phyloP scores from a whole-genome alignment of 768 basidiomycete genomes.

The Zangia roseola region DNA sequence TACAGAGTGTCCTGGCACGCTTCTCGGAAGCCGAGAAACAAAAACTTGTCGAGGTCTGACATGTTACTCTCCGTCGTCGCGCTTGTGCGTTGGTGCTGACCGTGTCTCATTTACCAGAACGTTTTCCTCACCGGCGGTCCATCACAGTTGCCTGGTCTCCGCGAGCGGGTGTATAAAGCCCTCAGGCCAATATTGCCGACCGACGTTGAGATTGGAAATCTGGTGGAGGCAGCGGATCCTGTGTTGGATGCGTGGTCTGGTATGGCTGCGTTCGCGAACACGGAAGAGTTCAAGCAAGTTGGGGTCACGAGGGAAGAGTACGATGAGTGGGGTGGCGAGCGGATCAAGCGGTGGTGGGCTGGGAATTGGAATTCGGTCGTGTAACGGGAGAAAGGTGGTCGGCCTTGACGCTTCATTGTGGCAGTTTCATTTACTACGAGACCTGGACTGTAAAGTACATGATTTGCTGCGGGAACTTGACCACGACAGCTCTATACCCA shows the following conservation, averaged over 20 bases:
- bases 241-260: conserved; percentile 85
- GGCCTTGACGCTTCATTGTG: too few species aligned
- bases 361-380: conserved; percentile 71
- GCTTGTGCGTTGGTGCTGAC: neutral
- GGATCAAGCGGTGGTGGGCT: conserved; percentile 88
- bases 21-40: conserved; percentile 68
- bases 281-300: conserved; percentile 51
- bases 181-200: conserved; percentile 87
- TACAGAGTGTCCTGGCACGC: conserved; percentile 76
- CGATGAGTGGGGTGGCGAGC: conserved; percentile 85
- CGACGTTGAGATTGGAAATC: conserved; percentile 61
- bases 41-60: conserved; percentile 70
- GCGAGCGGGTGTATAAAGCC: conserved; percentile 62
- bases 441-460: too few species aligned
- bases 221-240: conserved; percentile 65
- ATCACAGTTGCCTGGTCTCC: conserved; percentile 69
- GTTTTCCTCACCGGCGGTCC: conserved; percentile 88
- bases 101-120: conserved; percentile 49
- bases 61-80: neutral
- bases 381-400: conserved; percentile 4
- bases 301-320: conserved; percentile 80
- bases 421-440: too few species aligned
- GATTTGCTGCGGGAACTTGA: too few species aligned
- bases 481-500: too few species aligned
- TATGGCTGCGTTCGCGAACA: conserved; percentile 75